Base-by-base conservation (phyloP, 441 rosid species). In the Erodium moschatum region DNA sequence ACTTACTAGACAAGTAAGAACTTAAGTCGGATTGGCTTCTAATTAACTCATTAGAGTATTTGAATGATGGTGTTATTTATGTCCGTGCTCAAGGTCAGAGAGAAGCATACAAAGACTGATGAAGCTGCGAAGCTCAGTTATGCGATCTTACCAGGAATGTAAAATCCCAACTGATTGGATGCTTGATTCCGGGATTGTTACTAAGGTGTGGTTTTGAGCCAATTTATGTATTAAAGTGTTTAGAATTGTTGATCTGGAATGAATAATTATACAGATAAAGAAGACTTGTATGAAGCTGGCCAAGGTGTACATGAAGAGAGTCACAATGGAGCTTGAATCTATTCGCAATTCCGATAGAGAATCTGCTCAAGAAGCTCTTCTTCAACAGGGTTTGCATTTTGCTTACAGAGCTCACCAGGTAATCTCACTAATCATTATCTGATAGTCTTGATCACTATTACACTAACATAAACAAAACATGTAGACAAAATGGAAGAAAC, bases 401-500 rank as follows among this genome's bases (percentile, higher is more conserved):
- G 96, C 93, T 0, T 83, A 87, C 27, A 85, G 94, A 73, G 87
- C 91, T 73, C 88, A 89, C 80, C 97, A 90, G 97, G 97, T 92
- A 74, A 83, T 69, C 8, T 87, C 81, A 84, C 9, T 3, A 7
- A 9, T 38, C 8, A 38, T 35, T 35, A 4, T 40, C 0, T 40
- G 46, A 3, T 40, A 40, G 2, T 40, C 0, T 40, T 3, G 12
- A 40, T 40, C 0, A 40, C 46, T 40, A 40, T 8, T 4, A 40
- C 0, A 9, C 12, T 8, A 42, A 42, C 48, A 42, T 5, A 1
- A 1, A 42, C 48, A 42, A 10, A 42, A 0, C 48, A 42, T 42
- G 48, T 92, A 86, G 79, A 80, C 76, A 82, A 96, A 79, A 97
- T 89, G 61, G 84, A 33, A 33, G 38, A 33, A 33, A 33, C 38